Evolutionary conservation across 495 filamentous ascomycete genomes (phyloP), one percentile per base, ranked within the genome.

Genomic region (Xylaria bambusicola): DNA sequence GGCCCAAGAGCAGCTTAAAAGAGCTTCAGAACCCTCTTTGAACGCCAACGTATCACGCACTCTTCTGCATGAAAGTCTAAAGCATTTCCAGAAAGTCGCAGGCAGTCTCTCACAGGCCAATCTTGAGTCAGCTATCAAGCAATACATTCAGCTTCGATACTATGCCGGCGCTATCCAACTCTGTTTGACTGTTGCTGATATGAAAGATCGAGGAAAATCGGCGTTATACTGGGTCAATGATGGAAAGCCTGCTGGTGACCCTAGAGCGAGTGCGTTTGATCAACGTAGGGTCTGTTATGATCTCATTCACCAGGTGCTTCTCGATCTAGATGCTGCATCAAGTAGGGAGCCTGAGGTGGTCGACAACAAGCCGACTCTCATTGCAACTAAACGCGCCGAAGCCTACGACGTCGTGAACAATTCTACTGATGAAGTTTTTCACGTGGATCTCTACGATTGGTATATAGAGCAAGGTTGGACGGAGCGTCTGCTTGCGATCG

Each of bases 381-480:
- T 86, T 38, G 87, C 87, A 6, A 92, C 86, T 35, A 88, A 93
- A 60, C 84, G 88, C 60, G 82, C 82, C 52, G 94, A 99, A 73
- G 93, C 94, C 0, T 95, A 97, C 73, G 82, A 82, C 46, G 86
- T 95, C 0, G 88, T 98, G 66, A 87, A 94, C 66, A 84, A 80
- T 46, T 97, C 93, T 0, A 79, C 82, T 8, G 94, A 99, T 63
- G 91, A 96, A 63, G 86, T 96, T 1, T 99, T 98, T 75, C 85
- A 98, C 71, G 93, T 90, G 26, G 88, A 91, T 62, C 80, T 99
- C 51, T 99, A 97, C 69, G 94, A 97, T 59, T 99, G 95, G 95
- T 97, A 98, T 71, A 82, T 97, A 41, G 73, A 80, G 33, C 87
- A 92, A 67, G 86, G 87, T 35, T 91, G 89, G 84, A 86, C 78